phyloP scores from a whole-genome alignment of 257 asterid genomes.

The Ocimum tenuiflorum region DNA sequence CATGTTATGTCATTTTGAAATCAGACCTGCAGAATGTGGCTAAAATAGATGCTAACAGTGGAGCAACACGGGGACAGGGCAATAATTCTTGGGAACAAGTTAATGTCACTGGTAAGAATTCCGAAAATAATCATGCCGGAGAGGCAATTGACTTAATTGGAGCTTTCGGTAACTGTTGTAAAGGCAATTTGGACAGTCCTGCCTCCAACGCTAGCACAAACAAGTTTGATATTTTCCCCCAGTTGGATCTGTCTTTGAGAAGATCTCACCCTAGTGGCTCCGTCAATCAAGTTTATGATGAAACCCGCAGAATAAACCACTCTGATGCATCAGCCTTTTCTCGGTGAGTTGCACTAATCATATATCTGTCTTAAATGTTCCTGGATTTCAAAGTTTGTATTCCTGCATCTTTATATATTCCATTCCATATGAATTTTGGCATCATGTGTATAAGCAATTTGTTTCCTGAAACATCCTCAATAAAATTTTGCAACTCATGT shows the following conservation, averaged over 20 bases:
- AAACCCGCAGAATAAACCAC: constrained; percentile 51
- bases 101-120: constrained; percentile 22
- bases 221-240: constrained; percentile 44
- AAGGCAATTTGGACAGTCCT: constrained; percentile 30
- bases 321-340: constrained; percentile 94
- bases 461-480: neutral
- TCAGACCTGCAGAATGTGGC: constrained; percentile 30
- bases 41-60: constrained; percentile 12
- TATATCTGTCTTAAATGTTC: no score
- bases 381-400: neutral
- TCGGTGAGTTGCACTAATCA: constrained; percentile 51
- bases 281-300: constrained; percentile 57
- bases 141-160: constrained; percentile 86
- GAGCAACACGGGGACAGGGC: constrained; percentile 29
- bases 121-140: constrained; percentile 30
- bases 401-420: neutral
- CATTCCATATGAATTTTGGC: neutral
- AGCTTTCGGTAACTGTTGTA: constrained; percentile 53
- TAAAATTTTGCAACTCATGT: constrained; percentile 17
- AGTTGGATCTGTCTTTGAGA: constrained; percentile 67
- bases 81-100: constrained; percentile 21
- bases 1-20: constrained; percentile 9
- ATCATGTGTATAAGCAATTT: neutral
- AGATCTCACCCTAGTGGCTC: constrained; percentile 67
- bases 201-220: constrained; percentile 35